phyloP scores from a whole-genome alignment of 441 rosid genomes.

The Iberis amara region DNA sequence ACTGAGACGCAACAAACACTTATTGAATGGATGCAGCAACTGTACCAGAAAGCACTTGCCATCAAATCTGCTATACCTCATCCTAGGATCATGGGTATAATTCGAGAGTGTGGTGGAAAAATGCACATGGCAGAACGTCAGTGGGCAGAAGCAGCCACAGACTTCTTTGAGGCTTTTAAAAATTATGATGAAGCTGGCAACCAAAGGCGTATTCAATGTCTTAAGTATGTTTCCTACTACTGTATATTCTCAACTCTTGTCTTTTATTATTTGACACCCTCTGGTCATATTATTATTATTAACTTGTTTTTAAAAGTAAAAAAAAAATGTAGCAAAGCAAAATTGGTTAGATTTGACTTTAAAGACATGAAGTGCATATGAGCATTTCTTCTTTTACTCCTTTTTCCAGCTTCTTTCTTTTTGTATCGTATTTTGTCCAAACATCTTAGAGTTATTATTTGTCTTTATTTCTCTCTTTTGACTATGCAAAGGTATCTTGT shows the following conservation, averaged over 20 bases:
- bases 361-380: conserved; percentile 1
- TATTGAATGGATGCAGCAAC: conserved; percentile 58
- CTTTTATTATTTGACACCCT: neutral
- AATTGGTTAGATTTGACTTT: conserved; percentile 5
- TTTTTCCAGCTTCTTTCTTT: neutral
- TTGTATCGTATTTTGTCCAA: neutral
- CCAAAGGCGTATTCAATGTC: conserved; percentile 93
- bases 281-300: conserved; percentile 3
- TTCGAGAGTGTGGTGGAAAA: conserved; percentile 98
- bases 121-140: conserved; percentile 99
- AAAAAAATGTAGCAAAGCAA: neutral
- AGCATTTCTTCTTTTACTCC: neutral
- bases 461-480: neutral
- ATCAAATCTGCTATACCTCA: conserved; percentile 99
- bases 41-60: conserved; percentile 94
- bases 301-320: neutral
- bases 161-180: conserved; percentile 98
- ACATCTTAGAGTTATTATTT: neutral
- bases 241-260: conserved; percentile 8
- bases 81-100: conserved; percentile 99
- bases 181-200: conserved; percentile 99
- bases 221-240: conserved; percentile 52
- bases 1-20: conserved; percentile 17
- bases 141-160: conserved; percentile 98
- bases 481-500: conserved; percentile 67